Conservation (phyloP, 176 grass and related monocot genomes). For the Melocanna baccifera region DNA sequence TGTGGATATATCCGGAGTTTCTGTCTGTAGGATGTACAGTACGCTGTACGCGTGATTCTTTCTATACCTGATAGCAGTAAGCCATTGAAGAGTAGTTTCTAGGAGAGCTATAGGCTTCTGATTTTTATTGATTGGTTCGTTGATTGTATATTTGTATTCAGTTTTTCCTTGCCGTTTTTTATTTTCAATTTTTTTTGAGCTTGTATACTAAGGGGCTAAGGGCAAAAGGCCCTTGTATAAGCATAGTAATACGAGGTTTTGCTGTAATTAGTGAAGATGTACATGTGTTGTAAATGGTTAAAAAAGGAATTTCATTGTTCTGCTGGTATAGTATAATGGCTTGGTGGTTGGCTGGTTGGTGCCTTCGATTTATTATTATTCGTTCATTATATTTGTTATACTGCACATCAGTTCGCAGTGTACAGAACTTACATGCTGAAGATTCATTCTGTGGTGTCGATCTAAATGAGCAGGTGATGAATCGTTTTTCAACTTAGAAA, state of each 20-base stretch:
- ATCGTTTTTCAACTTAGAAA: background rate
- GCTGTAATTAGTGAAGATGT: constrained; percentile 43
- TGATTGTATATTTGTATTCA: constrained; percentile 51
- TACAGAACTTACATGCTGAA: background rate
- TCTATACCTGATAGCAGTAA: constrained; percentile 38
- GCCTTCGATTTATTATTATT: background rate
- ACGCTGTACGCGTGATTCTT: constrained; percentile 48
- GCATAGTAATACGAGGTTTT: constrained; percentile 27
- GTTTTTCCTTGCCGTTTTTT: constrained; percentile 18
- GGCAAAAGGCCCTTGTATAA: constrained; percentile 39
- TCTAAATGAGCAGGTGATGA: background rate
- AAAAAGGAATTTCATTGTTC: constrained; percentile 9
- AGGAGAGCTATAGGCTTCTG: constrained; percentile 45
- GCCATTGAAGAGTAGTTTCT: constrained; percentile 41
- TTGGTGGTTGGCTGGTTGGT: constrained; percentile 3
- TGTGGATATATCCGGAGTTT: constrained; percentile 55
- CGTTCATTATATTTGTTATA: background rate
- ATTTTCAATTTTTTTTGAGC: constrained; percentile 23
- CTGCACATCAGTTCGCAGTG: background rate
- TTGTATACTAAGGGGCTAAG: constrained; percentile 42
- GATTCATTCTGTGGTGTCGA: background rate
- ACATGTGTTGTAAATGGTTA: constrained; percentile 52
- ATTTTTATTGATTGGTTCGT: constrained; percentile 58
- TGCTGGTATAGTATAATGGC: constrained; percentile 15
- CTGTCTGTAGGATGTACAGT: constrained; percentile 45